Evolutionary conservation across 2,329 filamentous ascomycete species (phyloP).

Genomic region (Botryotinia narcissicola): DNA sequence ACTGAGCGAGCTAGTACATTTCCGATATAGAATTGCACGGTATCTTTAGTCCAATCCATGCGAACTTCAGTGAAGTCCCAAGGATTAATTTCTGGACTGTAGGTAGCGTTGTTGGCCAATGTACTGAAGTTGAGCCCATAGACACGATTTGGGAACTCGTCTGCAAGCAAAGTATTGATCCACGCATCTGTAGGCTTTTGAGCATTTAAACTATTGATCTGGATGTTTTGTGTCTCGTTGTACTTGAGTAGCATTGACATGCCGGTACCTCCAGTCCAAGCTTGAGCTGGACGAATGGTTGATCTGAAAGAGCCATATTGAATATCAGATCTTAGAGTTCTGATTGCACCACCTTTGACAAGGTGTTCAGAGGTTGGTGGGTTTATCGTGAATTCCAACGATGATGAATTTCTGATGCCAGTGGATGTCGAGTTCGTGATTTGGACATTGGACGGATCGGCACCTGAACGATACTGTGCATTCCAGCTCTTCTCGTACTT

Average conservation of each 20-base stretch:
- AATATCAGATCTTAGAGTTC: slow-evolving; percentile 46
- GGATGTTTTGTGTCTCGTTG: slow-evolving; percentile 45
- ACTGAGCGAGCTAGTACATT: slow-evolving; percentile 41
- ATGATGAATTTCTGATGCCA: neutral
- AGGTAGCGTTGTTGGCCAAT: slow-evolving; percentile 5
- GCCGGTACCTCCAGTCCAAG: slow-evolving; percentile 42
- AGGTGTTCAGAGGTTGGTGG: slow-evolving; percentile 28
- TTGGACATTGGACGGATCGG: slow-evolving; percentile 39
- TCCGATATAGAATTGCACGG: slow-evolving; percentile 45
- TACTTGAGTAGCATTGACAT: slow-evolving; percentile 47
- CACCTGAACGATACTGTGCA: slow-evolving; percentile 44
- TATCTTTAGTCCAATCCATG: slow-evolving; percentile 47
- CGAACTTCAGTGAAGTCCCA: slow-evolving; percentile 45
- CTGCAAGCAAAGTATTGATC: slow-evolving; percentile 42
- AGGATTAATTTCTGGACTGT: slow-evolving; percentile 7
- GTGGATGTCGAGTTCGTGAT: slow-evolving; percentile 10
- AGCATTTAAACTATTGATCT: slow-evolving; percentile 47
- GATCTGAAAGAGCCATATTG: slow-evolving; percentile 48
- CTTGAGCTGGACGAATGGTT: slow-evolving; percentile 42
- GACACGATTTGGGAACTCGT: slow-evolving; percentile 41
- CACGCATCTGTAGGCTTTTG: slow-evolving; percentile 42
- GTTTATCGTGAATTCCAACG: slow-evolving; percentile 18
- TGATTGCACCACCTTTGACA: slow-evolving; percentile 44
- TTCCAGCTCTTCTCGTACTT: slow-evolving; percentile 49
- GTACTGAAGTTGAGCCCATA: slow-evolving; percentile 35